Evolutionary conservation across 2,329 filamentous ascomycete genomes (phyloP).

Genomic region (Elsinoe batatas): DNA sequence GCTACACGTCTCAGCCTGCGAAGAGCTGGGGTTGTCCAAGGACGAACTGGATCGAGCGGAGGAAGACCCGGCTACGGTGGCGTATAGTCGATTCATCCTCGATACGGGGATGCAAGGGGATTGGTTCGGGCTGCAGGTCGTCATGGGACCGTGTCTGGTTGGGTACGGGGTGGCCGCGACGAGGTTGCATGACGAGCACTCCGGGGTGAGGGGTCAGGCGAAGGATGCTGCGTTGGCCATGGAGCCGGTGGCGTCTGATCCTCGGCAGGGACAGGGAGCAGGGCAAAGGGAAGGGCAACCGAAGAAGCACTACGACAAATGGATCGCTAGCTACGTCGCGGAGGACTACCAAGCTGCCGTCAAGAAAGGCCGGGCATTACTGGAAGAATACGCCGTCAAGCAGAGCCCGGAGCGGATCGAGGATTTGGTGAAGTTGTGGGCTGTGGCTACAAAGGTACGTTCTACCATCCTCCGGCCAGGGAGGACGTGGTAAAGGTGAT

Average conservation of each 20-base stretch:
- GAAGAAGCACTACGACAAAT: slow-evolving; percentile 66
- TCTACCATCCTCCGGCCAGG: background rate
- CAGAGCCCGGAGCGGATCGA: slow-evolving; percentile 70
- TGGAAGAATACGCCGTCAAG: slow-evolving; percentile 64
- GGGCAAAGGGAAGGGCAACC: too few relatives aligned
- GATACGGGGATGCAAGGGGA: slow-evolving; percentile 82
- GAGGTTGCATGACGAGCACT: slow-evolving; percentile 40
- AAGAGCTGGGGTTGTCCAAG: slow-evolving; percentile 65
- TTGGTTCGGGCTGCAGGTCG: slow-evolving; percentile 76
- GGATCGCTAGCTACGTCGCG: slow-evolving; percentile 82
- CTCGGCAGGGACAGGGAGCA: too few relatives aligned
- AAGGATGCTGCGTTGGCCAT: too few relatives aligned
- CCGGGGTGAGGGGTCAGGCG: background rate
- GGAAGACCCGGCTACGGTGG: slow-evolving; percentile 72
- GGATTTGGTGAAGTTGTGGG: slow-evolving; percentile 73
- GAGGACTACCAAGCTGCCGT: slow-evolving; percentile 71
- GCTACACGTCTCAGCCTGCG: slow-evolving; percentile 74
- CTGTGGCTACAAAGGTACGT: slow-evolving; percentile 69
- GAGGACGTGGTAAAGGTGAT: background rate
- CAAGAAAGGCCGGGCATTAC: slow-evolving; percentile 55
- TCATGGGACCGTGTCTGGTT: slow-evolving; percentile 77
- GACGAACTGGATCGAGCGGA: slow-evolving; percentile 62
- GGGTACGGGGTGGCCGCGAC: slow-evolving; percentile 75
- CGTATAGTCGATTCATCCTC: slow-evolving; percentile 67
- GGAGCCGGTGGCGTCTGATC: too few relatives aligned